Evolutionary conservation across 345 rosid species (phyloP), one percentile per base, ranked within the genome.

Genomic region (Salix exigua): DNA sequence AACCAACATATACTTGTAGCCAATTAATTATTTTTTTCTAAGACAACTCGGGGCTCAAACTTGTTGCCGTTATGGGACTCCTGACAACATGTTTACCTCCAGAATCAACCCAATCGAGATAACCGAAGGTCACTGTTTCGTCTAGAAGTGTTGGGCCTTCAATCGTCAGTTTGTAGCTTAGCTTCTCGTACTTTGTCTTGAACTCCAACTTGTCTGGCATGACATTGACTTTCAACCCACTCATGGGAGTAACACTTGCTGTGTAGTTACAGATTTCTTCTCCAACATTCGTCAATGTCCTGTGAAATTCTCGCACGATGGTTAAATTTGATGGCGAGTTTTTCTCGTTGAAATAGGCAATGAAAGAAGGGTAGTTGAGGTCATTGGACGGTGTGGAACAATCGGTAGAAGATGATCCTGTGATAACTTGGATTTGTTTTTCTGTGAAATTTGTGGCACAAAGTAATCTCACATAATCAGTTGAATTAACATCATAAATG

Each of bases 341-440:
- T 7, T 77, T 73, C 3, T 40, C 73, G 2, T 60, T 73, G 67
- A 79, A 87, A 46, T 75, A 81, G 17, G 85, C 89, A 2, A 91
- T 86, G 61, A 91, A 89, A 38, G 94, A 87, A 66, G 90, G 91
- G 76, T 88, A 90, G 70, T 90, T 90, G 6, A 88, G 82, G 77
- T 88, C 91, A 33, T 75, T 46, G 21, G 91, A 81, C 4, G 87
- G 83, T 16, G 42, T 64, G 5, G 88, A 83, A 61, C 91, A 88
- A 38, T 85, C 71, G 44, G 66, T 66, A 5, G 83, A 46, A 30
- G 87, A 73, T 63, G 91, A 83, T 37, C 65, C 70, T 17, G 95
- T 88, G 81, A 88, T 82, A 37, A 63, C 73, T 63, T 84, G 72
- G 50, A 91, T 89, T 80, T 87, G 88, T 31, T 81, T 68, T 14